Evolutionary conservation across 305 asterid genomes (phyloP), one percentile per base, ranked within the genome.

Genomic region (Solanum hybrid): DNA sequence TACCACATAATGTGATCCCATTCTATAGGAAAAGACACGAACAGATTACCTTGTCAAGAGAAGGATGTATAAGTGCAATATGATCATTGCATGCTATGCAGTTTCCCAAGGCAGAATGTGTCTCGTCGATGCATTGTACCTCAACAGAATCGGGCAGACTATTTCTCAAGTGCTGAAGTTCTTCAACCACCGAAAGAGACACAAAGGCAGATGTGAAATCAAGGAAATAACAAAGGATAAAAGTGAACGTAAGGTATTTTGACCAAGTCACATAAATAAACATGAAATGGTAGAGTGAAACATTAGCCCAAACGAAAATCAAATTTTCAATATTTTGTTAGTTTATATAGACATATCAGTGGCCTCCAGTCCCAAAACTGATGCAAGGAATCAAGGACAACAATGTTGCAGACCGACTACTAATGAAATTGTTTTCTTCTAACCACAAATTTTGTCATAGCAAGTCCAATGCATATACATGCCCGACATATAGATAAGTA

Each of bases 31-130:
- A 20, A 34, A 4, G 5, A 20, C n/a, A 12, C 10, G 9, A 34
- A 71, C 11, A 29, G 24, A 75, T 7, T 29, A 75, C 99, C 98
- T 96, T 75, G 82, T 76, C 16, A 18, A 76, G 40, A 76, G 37
- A 36, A 16, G 40, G 13, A 33, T 76, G 42, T 33, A 18, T 20
- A 33, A 76, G 42, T 33, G 26, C 40, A 76, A 8, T 3, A 76
- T 33, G n/a, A 33, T 33, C 82, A 76, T 76, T 76, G 82, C 26
- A 76, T 76, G 82, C 40, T 33, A 76, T 76, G 82, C 40, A 76
- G 26, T 76, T 33, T 8, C 39, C 26, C 24, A 8, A 20, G 82
- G 82, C 40, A 33, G 39, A 16, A 28, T 13, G n/a, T 14, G 13
- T 4, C 26, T 16, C 11, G 4, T 76, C 82, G 22, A 76, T 76